Evolutionary conservation across 148 eudicot genomes (phyloP), one percentile per base, ranked within the genome.

Genomic region (Hydrangea macrophylla): DNA sequence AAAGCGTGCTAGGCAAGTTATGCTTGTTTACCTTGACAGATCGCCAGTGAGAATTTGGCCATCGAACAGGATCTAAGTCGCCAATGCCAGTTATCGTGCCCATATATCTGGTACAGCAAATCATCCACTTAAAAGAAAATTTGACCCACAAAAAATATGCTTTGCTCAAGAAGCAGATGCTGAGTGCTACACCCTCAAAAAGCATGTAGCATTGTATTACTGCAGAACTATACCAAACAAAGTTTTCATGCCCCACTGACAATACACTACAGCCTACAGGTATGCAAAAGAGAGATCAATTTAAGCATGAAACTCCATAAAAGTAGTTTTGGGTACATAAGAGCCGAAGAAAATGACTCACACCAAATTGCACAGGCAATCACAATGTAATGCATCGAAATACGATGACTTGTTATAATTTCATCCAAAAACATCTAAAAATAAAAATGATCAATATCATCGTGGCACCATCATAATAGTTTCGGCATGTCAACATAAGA

Each of bases 11-110:
- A 39, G 8, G 44, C n/a, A 9, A 2, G n/a, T 44, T 7, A 18
- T 15, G 53, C 53, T 11, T 48, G 7, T 70, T 65, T 76, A 92
- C 97, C 92, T 92, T 89, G 55, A 92, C 97, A 40, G 97, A 91
- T 73, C 97, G 85, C 97, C 97, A 92, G 62, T 92, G 92, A 71
- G 97, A 92, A 65, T 85, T 92, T 37, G 96, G 86, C 97, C 97
- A 92, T 58, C 97, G 92, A 63, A 79, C 92, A 60, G 92, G 78
- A 82, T 92, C 97, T 23, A 92, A 71, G 80, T 92, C 96, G 54
- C 87, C 77, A 57, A 89, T 89, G 64, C 92, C 93, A 31, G 96
- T 92, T 50, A 92, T 92, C 13, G 98, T 92, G 37, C 98, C 98
- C 98, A 92, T 92, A 78, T 89, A 92, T 75, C 98, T 87, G 83